A percentile compares a stretch with the other conserved stretches of the same genome.
Evolutionary conservation across 179 eudicot species (phyloP).

Genomic region (Spergularia azorica): DNA sequence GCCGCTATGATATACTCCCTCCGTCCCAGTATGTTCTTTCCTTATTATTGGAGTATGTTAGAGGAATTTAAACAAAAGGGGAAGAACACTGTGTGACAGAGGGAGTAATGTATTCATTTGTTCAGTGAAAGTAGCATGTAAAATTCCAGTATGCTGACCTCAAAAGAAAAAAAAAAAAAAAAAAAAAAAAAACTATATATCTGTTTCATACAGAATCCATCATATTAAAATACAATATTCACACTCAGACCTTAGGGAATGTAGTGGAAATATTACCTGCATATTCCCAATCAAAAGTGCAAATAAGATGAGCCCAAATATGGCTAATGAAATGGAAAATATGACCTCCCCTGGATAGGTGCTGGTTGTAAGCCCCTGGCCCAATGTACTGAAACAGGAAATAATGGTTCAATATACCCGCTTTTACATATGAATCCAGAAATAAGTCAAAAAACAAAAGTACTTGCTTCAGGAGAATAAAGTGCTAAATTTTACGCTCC

Average conservation of each 20-base stretch:
- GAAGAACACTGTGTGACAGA: too few species aligned
- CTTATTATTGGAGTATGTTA: too few species aligned
- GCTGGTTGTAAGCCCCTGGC: slow-evolving; percentile 92
- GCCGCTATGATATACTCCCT: too few species aligned
- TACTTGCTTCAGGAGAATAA: background rate
- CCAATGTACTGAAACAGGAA: slow-evolving; percentile 67
- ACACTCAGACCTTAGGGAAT: background rate
- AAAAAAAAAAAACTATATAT: background rate
- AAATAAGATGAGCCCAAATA: slow-evolving; percentile 82
- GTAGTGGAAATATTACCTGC: slow-evolving; percentile 59
- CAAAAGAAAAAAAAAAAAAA: too few species aligned
- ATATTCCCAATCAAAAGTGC: slow-evolving; percentile 90
- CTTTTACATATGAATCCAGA: background rate
- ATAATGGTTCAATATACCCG: background rate
- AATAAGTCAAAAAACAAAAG: background rate
- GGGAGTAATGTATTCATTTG: background rate
- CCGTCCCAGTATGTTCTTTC: too few species aligned
- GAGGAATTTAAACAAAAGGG: too few species aligned
- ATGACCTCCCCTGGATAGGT: slow-evolving; percentile 86
- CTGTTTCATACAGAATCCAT: background rate
- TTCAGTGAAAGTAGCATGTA: background rate
- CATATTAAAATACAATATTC: background rate
- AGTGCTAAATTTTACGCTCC: background rate
- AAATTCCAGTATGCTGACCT: background rate
- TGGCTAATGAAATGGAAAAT: slow-evolving; percentile 82